Percentiles rank a stretch among this genome's conserved stretches.
Conservation (phyloP, 1,284 basidiomycete genomes). For the Tetrapyrgos nigripes region DNA sequence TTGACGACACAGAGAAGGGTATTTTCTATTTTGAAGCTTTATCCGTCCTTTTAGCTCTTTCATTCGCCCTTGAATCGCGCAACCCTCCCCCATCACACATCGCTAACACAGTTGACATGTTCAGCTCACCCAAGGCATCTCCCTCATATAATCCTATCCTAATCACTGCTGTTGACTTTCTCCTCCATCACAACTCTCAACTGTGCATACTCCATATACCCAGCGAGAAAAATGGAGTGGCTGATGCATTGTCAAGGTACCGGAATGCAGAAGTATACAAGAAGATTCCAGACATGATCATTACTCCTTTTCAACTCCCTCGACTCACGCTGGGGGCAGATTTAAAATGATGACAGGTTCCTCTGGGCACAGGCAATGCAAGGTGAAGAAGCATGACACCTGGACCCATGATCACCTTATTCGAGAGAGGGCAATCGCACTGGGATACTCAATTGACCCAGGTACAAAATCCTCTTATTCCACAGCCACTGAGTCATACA, state of each 20-base stretch:
- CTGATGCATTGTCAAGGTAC: constrained; percentile 30
- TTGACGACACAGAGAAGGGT: background rate
- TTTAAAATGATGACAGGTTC: constrained; percentile 17
- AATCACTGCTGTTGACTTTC: constrained; percentile 14
- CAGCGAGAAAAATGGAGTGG: constrained; percentile 28
- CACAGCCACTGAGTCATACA: constrained; percentile 34
- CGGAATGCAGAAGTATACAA: too few species aligned
- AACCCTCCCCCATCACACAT: constrained; percentile 30
- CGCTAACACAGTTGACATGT: constrained; percentile 29
- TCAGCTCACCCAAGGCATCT: constrained; percentile 22
- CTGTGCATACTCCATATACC: constrained; percentile 29
- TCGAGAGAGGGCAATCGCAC: constrained; percentile 21
- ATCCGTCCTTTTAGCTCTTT: constrained; percentile 26
- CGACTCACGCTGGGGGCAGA: constrained; percentile 27
- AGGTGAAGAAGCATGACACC: constrained; percentile 4
- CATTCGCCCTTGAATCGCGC: constrained; percentile 13
- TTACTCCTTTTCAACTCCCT: constrained; percentile 30
- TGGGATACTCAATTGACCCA: constrained; percentile 22
- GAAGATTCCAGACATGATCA: background rate
- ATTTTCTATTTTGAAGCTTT: constrained; percentile 41
- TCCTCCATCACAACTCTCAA: constrained; percentile 19
- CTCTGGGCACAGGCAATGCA: constrained; percentile 17
- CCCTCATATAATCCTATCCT: constrained; percentile 28
- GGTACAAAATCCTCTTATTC: constrained; percentile 24
- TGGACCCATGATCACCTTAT: constrained; percentile 29